Conservation (phyloP, 352 stramenopile species). For the Aphanomyces invadans region DNA sequence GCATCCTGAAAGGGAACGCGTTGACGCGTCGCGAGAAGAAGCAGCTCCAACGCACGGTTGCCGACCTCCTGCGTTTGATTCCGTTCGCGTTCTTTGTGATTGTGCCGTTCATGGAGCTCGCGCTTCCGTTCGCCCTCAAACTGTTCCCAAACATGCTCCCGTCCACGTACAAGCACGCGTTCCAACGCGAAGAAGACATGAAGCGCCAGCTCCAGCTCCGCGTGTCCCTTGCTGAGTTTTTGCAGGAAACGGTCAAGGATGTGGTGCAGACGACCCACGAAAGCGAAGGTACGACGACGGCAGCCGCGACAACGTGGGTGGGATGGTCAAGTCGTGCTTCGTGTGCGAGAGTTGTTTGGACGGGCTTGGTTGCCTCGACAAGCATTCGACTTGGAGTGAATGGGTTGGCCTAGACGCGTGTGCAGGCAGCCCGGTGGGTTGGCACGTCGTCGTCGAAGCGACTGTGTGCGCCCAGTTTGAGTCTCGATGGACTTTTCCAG, state of each 20-base stretch:
- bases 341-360: too few relatives aligned
- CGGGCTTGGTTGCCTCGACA: too few relatives aligned
- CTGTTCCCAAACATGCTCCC: slow-evolving; percentile 99
- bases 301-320: too few relatives aligned
- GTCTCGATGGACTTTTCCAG: too few relatives aligned
- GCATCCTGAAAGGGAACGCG: slow-evolving; percentile 87
- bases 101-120: slow-evolving; percentile 98
- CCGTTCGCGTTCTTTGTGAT: slow-evolving; percentile 97
- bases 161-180: slow-evolving; percentile 94
- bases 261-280: slow-evolving; percentile 76
- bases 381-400: too few relatives aligned
- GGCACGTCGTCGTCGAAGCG: too few relatives aligned
- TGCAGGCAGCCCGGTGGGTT: not conserved
- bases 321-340: too few relatives aligned
- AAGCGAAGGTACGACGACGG: slow-evolving; percentile 46
- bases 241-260: slow-evolving; percentile 95
- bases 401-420: too few relatives aligned
- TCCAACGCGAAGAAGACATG: slow-evolving; percentile 96
- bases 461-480: too few relatives aligned
- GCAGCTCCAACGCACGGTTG: slow-evolving; percentile 94
- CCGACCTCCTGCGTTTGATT: slow-evolving; percentile 95
- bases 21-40: slow-evolving; percentile 94
- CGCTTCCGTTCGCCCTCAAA: slow-evolving; percentile 95
- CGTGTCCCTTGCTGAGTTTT: slow-evolving; percentile 94
- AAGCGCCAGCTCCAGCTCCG: slow-evolving; percentile 95